These are phyloP conservation scores for Pisolithus orientalis DNA, from an alignment of 768 basidiomycete species.

Conservation along the genomic window DNA sequence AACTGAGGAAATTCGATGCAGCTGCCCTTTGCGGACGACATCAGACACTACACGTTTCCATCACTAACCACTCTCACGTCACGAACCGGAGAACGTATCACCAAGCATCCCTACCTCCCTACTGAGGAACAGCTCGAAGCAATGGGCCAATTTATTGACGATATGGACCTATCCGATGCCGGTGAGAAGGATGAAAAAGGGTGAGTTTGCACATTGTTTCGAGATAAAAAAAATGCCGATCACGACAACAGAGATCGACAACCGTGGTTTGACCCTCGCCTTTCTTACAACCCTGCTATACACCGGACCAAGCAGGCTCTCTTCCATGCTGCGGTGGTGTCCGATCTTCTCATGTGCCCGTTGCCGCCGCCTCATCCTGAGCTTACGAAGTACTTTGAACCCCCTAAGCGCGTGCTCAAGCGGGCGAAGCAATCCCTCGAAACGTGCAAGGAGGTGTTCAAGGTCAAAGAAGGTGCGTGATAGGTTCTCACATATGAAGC, in stretches of 20 bases:
- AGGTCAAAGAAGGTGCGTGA: conserved; percentile 66
- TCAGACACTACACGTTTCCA: conserved; percentile 81
- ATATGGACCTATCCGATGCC: conserved; percentile 78
- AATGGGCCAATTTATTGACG: conserved; percentile 85
- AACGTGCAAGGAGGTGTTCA: conserved; percentile 59
- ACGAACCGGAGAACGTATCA: conserved; percentile 67
- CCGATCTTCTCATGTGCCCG: conserved; percentile 67
- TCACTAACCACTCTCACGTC: conserved; percentile 69
- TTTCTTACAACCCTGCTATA: conserved; percentile 84
- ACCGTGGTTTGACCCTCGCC: conserved; percentile 72
- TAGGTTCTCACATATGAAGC: neutral
- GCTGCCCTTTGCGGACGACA: conserved; percentile 96
- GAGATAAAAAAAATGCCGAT: neutral
- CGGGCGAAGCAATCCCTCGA: conserved; percentile 50
- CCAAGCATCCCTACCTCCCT: conserved; percentile 77
- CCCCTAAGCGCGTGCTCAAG: conserved; percentile 65
- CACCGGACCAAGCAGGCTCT: conserved; percentile 92
- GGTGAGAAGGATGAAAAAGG: conserved; percentile 74
- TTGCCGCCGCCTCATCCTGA: conserved; percentile 84
- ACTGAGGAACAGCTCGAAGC: conserved; percentile 68
- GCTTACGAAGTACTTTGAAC: conserved; percentile 75
- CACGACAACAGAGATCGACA: conserved; percentile 40
- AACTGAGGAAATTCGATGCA: conserved; percentile 25
- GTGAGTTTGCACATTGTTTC: conserved; percentile 32
- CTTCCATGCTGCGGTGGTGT: conserved; percentile 78